These are phyloP conservation scores for Cystoderma amianthinum DNA, from an alignment of 768 basidiomycete species.

Conservation along the genomic window DNA sequence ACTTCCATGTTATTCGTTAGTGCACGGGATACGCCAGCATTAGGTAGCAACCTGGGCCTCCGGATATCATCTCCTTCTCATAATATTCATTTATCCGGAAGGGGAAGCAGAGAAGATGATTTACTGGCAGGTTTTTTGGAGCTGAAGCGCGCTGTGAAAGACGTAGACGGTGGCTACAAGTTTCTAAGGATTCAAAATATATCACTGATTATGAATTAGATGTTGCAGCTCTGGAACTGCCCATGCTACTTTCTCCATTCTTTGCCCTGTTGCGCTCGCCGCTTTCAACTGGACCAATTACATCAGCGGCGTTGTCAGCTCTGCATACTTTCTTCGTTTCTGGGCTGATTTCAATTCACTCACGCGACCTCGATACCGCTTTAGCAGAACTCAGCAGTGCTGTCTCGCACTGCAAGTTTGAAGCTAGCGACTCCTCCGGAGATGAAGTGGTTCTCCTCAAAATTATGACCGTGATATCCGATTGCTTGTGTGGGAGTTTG, in stretches of 20 bases:
- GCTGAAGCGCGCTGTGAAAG: constrained; percentile 67
- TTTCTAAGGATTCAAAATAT: constrained; percentile 5
- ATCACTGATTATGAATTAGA: constrained; percentile 39
- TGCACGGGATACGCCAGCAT: constrained; percentile 55
- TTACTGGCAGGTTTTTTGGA: constrained; percentile 89
- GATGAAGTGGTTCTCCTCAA: constrained; percentile 94
- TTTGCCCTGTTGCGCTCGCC: constrained; percentile 91
- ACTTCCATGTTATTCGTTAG: constrained; percentile 58
- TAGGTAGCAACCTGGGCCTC: constrained; percentile 72
- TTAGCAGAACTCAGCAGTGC: constrained; percentile 83
- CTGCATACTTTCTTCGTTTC: constrained; percentile 85
- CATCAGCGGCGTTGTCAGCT: constrained; percentile 85
- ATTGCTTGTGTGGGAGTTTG: constrained; percentile 67
- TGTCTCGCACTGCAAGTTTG: constrained; percentile 95
- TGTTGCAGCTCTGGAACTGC: constrained; percentile 46
- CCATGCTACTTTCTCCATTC: constrained; percentile 76
- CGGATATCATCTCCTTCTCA: constrained; percentile 49
- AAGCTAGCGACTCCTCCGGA: constrained; percentile 93
- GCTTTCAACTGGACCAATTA: constrained; percentile 94
- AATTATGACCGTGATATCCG: constrained; percentile 85
- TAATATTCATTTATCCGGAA: constrained; percentile 33
- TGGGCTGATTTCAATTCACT: constrained; percentile 56
- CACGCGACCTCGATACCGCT: constrained; percentile 53
- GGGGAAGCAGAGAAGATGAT: constrained; percentile 66
- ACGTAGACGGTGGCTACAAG: constrained; percentile 48